Evolutionary conservation across 2,329 filamentous ascomycete genomes (phyloP), one percentile per base, ranked within the genome.

Genomic region (Nothophoma quercina): DNA sequence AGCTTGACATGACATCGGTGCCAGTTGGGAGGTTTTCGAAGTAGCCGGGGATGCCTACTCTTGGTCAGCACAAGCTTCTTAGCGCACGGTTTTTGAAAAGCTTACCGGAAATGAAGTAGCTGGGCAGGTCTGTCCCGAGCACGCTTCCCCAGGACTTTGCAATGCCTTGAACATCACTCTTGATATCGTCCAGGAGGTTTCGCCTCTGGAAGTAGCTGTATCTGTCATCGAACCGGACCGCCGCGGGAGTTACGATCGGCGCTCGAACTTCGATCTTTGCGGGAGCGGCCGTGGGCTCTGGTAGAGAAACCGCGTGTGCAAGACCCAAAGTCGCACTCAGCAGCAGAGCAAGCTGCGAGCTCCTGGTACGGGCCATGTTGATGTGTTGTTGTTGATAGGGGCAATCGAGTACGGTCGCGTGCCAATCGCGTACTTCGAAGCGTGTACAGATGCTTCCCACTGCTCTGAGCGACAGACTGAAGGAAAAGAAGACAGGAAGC

Each of bases 1-100:
- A 77, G 28, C 82, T 84, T 59, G 82, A 86, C 66, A 83, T 73
- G 1, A 90, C 88, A 6, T 78, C 75, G 32, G 77, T 77, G 28
- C 85, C 86, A 3, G 82, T 86, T 1, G 88, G 88, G 29, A 91
- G 83, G 60, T 82, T 80, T 48, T 69, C 60, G 70, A 88, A 89
- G 76, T 83, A 90, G 50, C 88, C 81, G 1, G 88, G 85, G 1
- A 91, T 79, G 18, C 86, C 72, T 73, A 41, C 34, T 21, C n/a
- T 25, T 21, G 29, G 39, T 65, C 39, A 66, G 53, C 54, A 59
- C 53, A 60, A 62, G 56, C 59, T 53, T 66, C 25, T 39, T 60
- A 62, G 59, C 28, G 43, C 9, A 38, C 52, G 22, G 22, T 4
- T 34, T 12, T 13, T 28, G 18, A 7, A 16, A 25, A 43, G 44